Evolutionary conservation across 2,329 filamentous ascomycete genomes (phyloP).

Genomic region (Chalaropsis thielavioides): DNA sequence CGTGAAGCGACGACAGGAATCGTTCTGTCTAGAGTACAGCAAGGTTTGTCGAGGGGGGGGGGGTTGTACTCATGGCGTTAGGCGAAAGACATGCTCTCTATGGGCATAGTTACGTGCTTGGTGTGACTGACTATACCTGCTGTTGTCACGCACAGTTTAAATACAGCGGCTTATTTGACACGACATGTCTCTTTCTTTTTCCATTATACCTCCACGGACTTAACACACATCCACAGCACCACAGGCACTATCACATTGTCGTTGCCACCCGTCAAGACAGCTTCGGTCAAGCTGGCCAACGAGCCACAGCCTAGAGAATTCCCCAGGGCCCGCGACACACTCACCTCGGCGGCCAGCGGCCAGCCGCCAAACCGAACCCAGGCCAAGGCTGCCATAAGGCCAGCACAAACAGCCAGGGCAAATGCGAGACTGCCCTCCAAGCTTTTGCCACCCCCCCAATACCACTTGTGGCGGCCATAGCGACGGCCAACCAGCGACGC

Average conservation of each 20-base stretch:
- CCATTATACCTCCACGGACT: constrained; percentile 50
- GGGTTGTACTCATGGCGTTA: neutral
- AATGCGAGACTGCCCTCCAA: constrained; percentile 80
- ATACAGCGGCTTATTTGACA: neutral
- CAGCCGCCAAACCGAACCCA: constrained; percentile 73
- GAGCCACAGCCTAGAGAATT: constrained; percentile 57
- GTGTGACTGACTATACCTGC: constrained; percentile 7
- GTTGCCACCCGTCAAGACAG: constrained; percentile 88
- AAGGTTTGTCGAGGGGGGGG: neutral
- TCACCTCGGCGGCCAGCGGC: constrained; percentile 50
- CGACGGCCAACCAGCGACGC: constrained; percentile 79
- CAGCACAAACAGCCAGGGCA: constrained; percentile 59
- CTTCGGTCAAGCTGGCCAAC: constrained; percentile 81
- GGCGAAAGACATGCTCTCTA: neutral
- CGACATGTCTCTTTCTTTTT: neutral
- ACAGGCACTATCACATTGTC: constrained; percentile 97
- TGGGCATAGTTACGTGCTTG: neutral
- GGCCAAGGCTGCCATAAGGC: constrained; percentile 51
- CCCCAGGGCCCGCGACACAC: constrained; percentile 29
- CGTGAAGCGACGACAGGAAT: constrained; percentile 5
- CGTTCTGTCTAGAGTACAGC: neutral
- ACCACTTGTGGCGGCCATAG: constrained; percentile 79
- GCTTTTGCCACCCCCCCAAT: constrained; percentile 93
- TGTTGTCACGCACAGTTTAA: neutral
- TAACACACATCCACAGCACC: constrained; percentile 80